phyloP scores from a whole-genome alignment of 257 asterid species.

The Eustoma russellianum region DNA sequence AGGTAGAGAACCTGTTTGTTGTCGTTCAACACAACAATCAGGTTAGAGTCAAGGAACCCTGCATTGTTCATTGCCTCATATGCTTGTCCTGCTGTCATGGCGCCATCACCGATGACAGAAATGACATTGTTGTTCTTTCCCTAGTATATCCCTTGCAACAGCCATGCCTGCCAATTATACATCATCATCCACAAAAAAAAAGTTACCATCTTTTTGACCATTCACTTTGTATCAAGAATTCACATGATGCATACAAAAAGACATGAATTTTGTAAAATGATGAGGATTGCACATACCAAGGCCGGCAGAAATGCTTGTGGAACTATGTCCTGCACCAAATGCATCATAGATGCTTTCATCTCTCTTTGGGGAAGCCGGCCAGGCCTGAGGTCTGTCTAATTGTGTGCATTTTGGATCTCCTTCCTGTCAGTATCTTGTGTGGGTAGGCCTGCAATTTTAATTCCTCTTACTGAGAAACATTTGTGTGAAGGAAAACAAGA shows the following conservation, averaged over 20 bases:
- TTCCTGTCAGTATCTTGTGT: constrained; percentile 71
- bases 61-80: constrained; percentile 87
- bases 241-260: neutral
- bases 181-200: neutral
- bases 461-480: neutral
- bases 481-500: neutral
- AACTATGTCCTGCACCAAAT: constrained; percentile 83
- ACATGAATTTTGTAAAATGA: neutral
- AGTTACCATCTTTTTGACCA: neutral
- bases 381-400: constrained; percentile 58
- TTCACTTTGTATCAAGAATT: no score
- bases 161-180: constrained; percentile 51
- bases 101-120: constrained; percentile 69
- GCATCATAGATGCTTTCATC: constrained; percentile 72
- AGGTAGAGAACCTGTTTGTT: constrained; percentile 73
- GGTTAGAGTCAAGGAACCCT: constrained; percentile 60
- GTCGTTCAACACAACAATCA: constrained; percentile 54
- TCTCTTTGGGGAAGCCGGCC: constrained; percentile 70
- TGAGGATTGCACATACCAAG: constrained; percentile 32
- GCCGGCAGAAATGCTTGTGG: constrained; percentile 84
- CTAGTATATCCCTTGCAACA: constrained; percentile 54
- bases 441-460: constrained; percentile 48
- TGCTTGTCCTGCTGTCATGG: constrained; percentile 86
- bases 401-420: constrained; percentile 66
- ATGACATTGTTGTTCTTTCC: constrained; percentile 60